These are phyloP conservation scores for Podospora didyma DNA, from an alignment of 495 filamentous ascomycete species.

Conservation along the genomic window DNA sequence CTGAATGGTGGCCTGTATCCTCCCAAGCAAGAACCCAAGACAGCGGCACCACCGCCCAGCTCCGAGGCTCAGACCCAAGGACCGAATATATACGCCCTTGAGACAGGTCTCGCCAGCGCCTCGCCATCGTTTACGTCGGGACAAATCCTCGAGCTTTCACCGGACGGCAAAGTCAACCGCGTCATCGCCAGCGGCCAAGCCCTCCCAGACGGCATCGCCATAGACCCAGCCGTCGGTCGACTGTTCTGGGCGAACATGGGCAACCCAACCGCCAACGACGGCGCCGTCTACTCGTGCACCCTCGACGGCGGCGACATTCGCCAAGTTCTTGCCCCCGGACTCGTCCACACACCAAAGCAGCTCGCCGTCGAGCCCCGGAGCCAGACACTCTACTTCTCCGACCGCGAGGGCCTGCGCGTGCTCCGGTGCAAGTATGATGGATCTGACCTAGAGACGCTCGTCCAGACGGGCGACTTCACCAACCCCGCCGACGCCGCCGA, in stretches of 20 bases:
- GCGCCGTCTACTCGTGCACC: slow-evolving; percentile 25
- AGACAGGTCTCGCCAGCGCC: slow-evolving; percentile 1
- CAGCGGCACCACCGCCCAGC: no score
- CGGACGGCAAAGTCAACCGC: slow-evolving; percentile 17
- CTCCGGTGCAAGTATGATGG: slow-evolving; percentile 45
- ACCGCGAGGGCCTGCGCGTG: slow-evolving; percentile 50
- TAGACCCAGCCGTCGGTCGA: slow-evolving; percentile 24
- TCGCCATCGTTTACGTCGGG: background rate
- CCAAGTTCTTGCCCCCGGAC: slow-evolving; percentile 33
- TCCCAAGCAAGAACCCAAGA: no score
- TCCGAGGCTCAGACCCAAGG: no score
- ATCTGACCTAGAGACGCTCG: slow-evolving; percentile 34
- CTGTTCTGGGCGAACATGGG: slow-evolving; percentile 54
- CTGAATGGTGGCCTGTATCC: slow-evolving; percentile 22
- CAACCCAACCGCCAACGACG: slow-evolving; percentile 29
- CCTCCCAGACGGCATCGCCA: slow-evolving; percentile 48
- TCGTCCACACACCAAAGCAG: slow-evolving; percentile 52
- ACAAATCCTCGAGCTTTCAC: slow-evolving; percentile 5
- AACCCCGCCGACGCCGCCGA: slow-evolving; percentile 10
- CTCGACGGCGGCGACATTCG: slow-evolving; percentile 39
- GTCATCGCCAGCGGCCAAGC: slow-evolving; percentile 12
- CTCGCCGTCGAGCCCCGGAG: slow-evolving; percentile 28
- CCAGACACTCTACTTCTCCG: slow-evolving; percentile 44
- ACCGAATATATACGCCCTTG: no score
- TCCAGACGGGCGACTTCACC: slow-evolving; percentile 29